Percentiles rank a stretch among this genome's conserved stretches.
These are phyloP conservation scores for Discostella stelligeroides DNA, from an alignment of 108 stramenopile genomes.

Conservation along the genomic window DNA sequence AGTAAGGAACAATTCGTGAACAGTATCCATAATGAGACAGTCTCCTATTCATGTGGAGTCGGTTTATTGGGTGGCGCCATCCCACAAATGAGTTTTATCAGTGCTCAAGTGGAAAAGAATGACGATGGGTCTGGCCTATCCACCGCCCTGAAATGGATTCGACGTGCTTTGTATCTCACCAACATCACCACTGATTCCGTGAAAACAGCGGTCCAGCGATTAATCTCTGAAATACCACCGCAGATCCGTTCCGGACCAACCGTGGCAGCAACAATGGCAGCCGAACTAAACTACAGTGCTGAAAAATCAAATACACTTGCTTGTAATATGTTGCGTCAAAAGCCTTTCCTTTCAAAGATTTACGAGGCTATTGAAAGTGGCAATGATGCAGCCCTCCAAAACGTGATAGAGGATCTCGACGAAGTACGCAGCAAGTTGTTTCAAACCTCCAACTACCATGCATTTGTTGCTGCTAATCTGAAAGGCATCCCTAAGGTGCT, in stretches of 20 bases:
- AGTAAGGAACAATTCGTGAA: constrained; percentile 48
- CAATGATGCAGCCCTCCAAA: constrained; percentile 18
- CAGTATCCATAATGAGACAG: constrained; percentile 43
- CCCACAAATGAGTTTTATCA: constrained; percentile 41
- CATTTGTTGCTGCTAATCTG: constrained; percentile 50
- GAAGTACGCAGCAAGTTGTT: constrained; percentile 34
- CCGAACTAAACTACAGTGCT: constrained; percentile 27
- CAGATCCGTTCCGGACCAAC: constrained; percentile 45
- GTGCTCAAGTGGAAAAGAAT: constrained; percentile 31
- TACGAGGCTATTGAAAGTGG: constrained; percentile 34
- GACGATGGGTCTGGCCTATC: constrained; percentile 33
- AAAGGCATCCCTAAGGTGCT: constrained; percentile 26
- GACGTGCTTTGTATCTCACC: constrained; percentile 36
- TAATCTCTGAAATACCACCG: constrained; percentile 45
- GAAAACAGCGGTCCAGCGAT: constrained; percentile 41
- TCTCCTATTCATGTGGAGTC: constrained; percentile 45
- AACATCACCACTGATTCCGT: constrained; percentile 35
- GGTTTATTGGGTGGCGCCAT: constrained; percentile 44
- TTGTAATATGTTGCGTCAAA: constrained; percentile 41
- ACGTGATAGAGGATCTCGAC: constrained; percentile 36
- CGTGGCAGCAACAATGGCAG: constrained; percentile 27
- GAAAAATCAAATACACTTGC: constrained; percentile 39
- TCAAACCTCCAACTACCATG: constrained; percentile 46
- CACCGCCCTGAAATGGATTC: constrained; percentile 39
- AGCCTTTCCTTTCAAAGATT: constrained; percentile 42